phyloP scores from a whole-genome alignment of 202 grass and related monocot genomes.

The Panicum virgatum region DNA sequence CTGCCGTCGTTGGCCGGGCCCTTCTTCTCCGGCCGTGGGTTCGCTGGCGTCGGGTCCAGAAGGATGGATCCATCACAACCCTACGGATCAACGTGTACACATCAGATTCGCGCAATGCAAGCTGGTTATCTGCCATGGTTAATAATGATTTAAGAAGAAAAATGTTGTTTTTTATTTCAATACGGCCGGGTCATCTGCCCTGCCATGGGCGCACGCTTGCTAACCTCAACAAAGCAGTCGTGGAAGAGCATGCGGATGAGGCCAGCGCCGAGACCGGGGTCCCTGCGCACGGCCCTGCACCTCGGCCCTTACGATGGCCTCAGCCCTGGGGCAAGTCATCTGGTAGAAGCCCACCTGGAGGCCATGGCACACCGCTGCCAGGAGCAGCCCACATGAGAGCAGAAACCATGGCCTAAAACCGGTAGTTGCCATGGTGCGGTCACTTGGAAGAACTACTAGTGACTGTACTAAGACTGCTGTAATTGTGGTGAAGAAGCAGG shows the following conservation, averaged over 20 bases:
- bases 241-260: background rate
- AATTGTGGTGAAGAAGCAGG: background rate
- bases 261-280: background rate
- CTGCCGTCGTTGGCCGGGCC: background rate
- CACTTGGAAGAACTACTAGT: background rate
- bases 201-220: background rate
- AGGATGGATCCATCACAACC: background rate
- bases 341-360: conserved; percentile 29
- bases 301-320: conserved; percentile 9
- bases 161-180: background rate
- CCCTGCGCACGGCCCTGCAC: background rate
- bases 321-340: conserved; percentile 6
- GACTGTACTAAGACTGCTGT: background rate
- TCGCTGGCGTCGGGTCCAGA: background rate
- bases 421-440: background rate
- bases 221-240: background rate
- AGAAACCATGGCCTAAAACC: background rate
- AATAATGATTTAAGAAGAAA: background rate
- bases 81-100: background rate
- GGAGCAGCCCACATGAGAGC: background rate
- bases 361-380: background rate
- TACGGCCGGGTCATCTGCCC: background rate
- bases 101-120: background rate
- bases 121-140: too few species aligned
- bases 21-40: background rate